Conservation (phyloP, 257 asterid genomes). For the Nicotiana tomentosiformis region DNA sequence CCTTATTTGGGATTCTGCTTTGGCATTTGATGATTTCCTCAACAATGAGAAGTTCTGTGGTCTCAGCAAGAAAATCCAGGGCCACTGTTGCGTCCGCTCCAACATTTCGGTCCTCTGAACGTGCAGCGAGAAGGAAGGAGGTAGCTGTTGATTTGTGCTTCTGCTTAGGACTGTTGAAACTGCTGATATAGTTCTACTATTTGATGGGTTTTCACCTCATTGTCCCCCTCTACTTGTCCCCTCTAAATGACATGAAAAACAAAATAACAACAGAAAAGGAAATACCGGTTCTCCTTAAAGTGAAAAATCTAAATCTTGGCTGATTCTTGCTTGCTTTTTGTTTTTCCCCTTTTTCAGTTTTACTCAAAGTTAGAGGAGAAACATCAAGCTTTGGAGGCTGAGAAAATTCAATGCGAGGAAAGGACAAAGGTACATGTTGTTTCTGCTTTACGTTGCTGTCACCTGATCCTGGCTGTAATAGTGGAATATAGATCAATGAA, state of each 20-base stretch:
- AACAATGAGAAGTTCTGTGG: slow-evolving; percentile 32
- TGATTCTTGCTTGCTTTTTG: background rate
- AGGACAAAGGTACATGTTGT: slow-evolving; percentile 55
- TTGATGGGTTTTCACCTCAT: background rate
- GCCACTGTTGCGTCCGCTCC: slow-evolving; percentile 57
- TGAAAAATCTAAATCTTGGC: background rate
- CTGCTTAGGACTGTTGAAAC: background rate
- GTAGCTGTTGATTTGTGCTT: slow-evolving; percentile 24
- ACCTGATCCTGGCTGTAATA: background rate
- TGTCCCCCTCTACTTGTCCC: background rate
- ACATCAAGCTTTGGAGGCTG: slow-evolving; percentile 76
- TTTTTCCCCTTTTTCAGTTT: slow-evolving; percentile 35
- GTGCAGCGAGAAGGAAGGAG: slow-evolving; percentile 88
- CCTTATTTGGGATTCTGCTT: background rate
- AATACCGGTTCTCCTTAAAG: background rate
- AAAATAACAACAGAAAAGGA: background rate
- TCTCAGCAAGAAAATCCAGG: slow-evolving; percentile 48
- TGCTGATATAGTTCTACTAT: background rate
- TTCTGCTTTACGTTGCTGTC: background rate
- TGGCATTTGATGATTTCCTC: slow-evolving; percentile 22
- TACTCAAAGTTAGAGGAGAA: slow-evolving; percentile 73
- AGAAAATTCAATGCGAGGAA: slow-evolving; percentile 55
- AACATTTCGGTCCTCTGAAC: slow-evolving; percentile 54
- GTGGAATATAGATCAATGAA: background rate
- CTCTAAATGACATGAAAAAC: background rate